Evolutionary conservation across 345 rosid genomes (phyloP), one percentile per base, ranked within the genome.

Genomic region (thale cress (Arabidopsis thaliana)): DNA sequence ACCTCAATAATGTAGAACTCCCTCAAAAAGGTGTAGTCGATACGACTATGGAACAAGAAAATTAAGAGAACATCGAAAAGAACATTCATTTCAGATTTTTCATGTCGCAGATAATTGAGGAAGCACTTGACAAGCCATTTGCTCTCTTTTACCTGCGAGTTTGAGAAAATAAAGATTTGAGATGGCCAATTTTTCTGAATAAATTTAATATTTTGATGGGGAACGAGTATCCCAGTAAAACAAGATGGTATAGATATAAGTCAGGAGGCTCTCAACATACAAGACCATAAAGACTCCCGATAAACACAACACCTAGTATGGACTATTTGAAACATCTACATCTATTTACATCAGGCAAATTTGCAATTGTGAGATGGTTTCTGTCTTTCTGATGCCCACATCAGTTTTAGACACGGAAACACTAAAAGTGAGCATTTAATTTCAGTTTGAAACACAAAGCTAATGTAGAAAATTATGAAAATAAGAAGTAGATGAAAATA

Each of bases 1-100:
- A 92, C 99, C 99, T 95, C 93, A 14, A 95, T 83, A 57, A 95
- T 90, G 83, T 92, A 92, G 71, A 95, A 95, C 87, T 95, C 96
- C 83, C 87, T 90, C 85, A 95, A 79, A 75, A 92, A 95, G 33
- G 97, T 88, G 82, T 84, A 95, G 81, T 95, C 99, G 72, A 95
- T 90, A 68, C 99, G 97, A 79, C 90, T 84, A 71, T 85, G 97
- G 74, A 82, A 87, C 85, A 92, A 70, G 87, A 95, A 95, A 77
- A 95, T 89, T 57, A 96, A 90, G 59, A 90, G 93, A 63, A 89
- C 86, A 76, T 95, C 99, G 51, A 95, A 90, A 62, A 95, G 92
- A 80, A 90, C 87, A 77, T 84, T 86, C 52, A 90, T 76, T 86
- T 95, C 97, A 16, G 82, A 75, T 72, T 87, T 85, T 79, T 93